Base-by-base conservation (phyloP, 2,329 filamentous ascomycete genomes). In the Penicillium verrucosum region DNA sequence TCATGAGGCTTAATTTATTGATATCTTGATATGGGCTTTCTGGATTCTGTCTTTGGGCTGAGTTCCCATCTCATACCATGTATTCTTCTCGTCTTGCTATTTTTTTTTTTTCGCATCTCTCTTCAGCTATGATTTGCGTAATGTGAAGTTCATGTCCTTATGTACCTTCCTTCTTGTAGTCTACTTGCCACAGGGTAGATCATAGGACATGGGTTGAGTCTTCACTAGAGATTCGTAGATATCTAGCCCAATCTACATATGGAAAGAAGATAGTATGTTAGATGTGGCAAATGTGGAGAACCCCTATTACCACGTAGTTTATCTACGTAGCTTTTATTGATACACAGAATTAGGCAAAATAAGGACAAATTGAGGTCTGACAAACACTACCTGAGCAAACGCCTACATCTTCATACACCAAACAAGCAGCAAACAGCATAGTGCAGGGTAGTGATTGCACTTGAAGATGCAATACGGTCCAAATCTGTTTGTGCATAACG, bases 101-200 rank as follows among this genome's bases (percentile, higher is more conserved):
- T n/a, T 52, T 45, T 37, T 30, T n/a, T 52, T 45, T 37, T 18
- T 18, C 51, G 40, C 34, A 43, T 44, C 21, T 43, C 14, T 29
- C 38, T 52, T 52, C 48, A 46, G 42, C 40, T 46, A 56, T 54
- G 51, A 27, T 55, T 55, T 46, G 47, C 41, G 54, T 56, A 56
- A 56, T 56, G 48, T 56, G 54, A 56, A 52, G 48, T 56, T 52
- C 41, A 56, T 56, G 54, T 40, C 48, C 40, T 56, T 46, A 56
- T 46, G 54, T 12, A 32, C 21, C 54, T 42, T 32, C n/a, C 38
- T 52, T n/a, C 14, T 34, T 14, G 54, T 56, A 56, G 36, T 9
- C 21, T 44, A 12, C 18, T 32, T 29, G 41, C 12, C 16, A 10
- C 14, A 11, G 5, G 5, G 25, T 44, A 38, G 38, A 52, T 29